These are phyloP conservation scores for Lasiodiplodia gonubiensis DNA, from an alignment of 2,329 filamentous ascomycete genomes.

Conservation along the genomic window DNA sequence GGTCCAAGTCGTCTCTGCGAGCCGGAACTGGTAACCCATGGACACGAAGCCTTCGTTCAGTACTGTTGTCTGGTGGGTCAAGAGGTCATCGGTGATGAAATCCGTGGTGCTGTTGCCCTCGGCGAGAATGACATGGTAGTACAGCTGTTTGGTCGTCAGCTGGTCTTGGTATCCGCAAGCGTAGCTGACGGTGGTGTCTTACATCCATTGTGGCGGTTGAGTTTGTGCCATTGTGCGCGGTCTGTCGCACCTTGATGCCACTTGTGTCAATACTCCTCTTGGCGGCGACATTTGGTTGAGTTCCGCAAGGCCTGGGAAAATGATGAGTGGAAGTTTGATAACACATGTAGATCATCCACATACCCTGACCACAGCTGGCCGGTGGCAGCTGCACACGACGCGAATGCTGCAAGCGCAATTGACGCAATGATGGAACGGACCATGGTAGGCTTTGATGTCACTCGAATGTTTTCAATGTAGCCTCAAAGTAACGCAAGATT, in stretches of 20 bases:
- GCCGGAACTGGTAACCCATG: slow-evolving; percentile 54
- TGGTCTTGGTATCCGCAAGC: no score
- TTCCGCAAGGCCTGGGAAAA: neutral
- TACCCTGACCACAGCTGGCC: neutral
- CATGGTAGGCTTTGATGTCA: neutral
- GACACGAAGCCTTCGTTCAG: slow-evolving; percentile 55
- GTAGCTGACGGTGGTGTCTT: neutral
- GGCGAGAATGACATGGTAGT: slow-evolving; percentile 8
- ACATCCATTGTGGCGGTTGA: neutral
- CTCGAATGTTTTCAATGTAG: neutral
- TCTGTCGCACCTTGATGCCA: neutral
- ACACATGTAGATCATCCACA: neutral
- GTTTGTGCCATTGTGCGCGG: neutral
- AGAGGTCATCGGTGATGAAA: slow-evolving; percentile 24
- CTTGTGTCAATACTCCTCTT: neutral
- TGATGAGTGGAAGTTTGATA: neutral
- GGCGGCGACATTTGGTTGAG: neutral
- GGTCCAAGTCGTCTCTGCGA: slow-evolving; percentile 53
- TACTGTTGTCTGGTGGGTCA: slow-evolving; percentile 51
- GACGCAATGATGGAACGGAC: neutral
- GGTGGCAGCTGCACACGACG: neutral
- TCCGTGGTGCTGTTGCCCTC: neutral
- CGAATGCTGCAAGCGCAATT: slow-evolving; percentile 1
- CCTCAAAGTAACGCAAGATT: neutral
- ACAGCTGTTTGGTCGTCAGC: neutral